These are phyloP conservation scores for Pyrus communis DNA, from an alignment of 306 rosid species.

Conservation along the genomic window DNA sequence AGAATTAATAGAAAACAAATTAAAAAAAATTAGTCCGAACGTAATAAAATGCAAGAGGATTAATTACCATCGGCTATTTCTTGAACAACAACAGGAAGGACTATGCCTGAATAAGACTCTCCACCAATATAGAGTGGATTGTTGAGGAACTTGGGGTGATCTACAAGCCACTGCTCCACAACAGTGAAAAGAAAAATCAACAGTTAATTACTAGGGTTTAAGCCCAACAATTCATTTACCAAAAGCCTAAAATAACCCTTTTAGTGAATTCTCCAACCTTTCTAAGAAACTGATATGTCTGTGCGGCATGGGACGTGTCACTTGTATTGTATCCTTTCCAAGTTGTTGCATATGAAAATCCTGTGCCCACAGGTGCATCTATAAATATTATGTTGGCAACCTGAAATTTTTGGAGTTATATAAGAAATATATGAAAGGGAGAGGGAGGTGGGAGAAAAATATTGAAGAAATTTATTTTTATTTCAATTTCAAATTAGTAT, in stretches of 20 bases:
- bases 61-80: constrained; percentile 18
- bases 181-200: no score
- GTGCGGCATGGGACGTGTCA: neutral
- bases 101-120: constrained; percentile 30
- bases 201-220: neutral
- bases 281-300: neutral
- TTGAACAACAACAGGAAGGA: constrained; percentile 12
- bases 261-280: neutral
- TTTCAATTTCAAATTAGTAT: no score
- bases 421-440: no score
- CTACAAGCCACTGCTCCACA: constrained; percentile 9
- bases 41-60: neutral
- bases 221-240: no score
- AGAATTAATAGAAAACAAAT: no score
- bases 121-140: constrained; percentile 23
- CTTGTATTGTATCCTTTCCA: neutral
- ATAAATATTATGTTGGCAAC: constrained; percentile 19
- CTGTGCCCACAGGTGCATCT: constrained; percentile 25
- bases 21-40: no score
- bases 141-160: constrained; percentile 1
- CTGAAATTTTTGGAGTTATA: neutral
- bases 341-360: constrained; percentile 14
- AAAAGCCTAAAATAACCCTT: no score
- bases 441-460: no score
- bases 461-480: no score